These are phyloP conservation scores for Lichenothelia convexa DNA, from an alignment of 495 filamentous ascomycete genomes.

Conservation along the genomic window DNA sequence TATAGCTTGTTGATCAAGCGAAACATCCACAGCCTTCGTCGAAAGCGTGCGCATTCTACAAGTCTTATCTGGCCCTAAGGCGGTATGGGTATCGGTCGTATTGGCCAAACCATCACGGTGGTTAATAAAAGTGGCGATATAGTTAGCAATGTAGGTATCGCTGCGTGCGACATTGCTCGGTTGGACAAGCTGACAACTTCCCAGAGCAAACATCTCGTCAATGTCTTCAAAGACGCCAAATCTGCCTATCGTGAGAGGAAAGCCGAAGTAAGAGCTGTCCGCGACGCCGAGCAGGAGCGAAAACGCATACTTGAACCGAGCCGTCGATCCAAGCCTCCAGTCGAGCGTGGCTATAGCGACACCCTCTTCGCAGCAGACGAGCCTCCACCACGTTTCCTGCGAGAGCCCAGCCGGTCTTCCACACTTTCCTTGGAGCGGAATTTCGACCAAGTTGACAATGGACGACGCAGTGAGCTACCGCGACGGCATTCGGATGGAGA, in stretches of 20 bases:
- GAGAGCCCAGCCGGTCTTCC: conserved; percentile 1
- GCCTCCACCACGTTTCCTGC: conserved; percentile 8
- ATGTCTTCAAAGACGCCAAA: conserved; percentile 75
- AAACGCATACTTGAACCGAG: conserved; percentile 5
- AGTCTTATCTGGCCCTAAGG: no score
- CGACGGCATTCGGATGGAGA: conserved; percentile 18
- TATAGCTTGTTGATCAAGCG: no score
- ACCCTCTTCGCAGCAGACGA: conserved; percentile 21
- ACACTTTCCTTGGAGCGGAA: conserved; percentile 4
- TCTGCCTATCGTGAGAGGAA: conserved; percentile 71
- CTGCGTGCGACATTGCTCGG: no score
- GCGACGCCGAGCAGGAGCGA: conserved; percentile 32
- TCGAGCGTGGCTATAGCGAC: conserved; percentile 20
- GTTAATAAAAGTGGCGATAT: conserved; percentile 87
- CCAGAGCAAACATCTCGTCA: conserved; percentile 74
- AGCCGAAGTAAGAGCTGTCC: conserved; percentile 50
- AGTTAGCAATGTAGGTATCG: conserved; percentile 59
- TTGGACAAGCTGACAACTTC: no score
- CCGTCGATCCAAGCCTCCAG: conserved; percentile 9
- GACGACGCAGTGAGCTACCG: conserved; percentile 13
- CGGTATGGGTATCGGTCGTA: not conserved
- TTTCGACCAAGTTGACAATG: conserved; percentile 8
- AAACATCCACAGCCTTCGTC: no score
- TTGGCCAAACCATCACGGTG: conserved; percentile 66
- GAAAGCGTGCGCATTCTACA: no score